Conservation (phyloP, 1,284 basidiomycete genomes). For the Leccinum olivaceoglutinosum region DNA sequence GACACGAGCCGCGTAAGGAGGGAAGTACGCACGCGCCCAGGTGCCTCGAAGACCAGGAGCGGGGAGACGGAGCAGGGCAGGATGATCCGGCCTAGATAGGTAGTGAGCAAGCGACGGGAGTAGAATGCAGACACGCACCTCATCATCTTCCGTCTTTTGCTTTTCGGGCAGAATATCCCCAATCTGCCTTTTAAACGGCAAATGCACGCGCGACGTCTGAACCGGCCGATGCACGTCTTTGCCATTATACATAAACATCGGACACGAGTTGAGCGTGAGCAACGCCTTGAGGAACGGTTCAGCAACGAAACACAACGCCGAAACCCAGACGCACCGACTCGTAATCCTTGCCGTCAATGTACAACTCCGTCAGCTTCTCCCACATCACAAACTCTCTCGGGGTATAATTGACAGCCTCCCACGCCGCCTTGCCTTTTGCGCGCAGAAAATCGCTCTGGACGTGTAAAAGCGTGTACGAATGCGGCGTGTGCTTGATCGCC, state of each 20-base stretch:
- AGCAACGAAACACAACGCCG: background rate
- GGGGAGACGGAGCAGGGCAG: conserved; percentile 87
- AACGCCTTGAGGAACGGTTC: conserved; percentile 53
- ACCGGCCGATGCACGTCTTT: conserved; percentile 90
- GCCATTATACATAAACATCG: conserved; percentile 99
- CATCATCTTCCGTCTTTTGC: conserved; percentile 78
- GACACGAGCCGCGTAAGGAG: conserved; percentile 87
- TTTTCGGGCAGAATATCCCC: conserved; percentile 75
- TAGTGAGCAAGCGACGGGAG: background rate
- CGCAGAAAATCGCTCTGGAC: conserved; percentile 90
- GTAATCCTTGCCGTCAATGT: conserved; percentile 86
- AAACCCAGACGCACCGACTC: conserved; percentile 51
- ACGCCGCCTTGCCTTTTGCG: conserved; percentile 80
- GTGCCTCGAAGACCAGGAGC: conserved; percentile 93
- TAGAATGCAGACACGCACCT: conserved; percentile 40
- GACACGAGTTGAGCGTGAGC: conserved; percentile 95
- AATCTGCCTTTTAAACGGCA: conserved; percentile 85
- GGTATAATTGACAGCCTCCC: conserved; percentile 97
- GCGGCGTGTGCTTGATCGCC: conserved; percentile 82
- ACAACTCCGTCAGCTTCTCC: conserved; percentile 95
- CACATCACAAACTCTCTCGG: conserved; percentile 98
- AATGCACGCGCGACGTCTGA: conserved; percentile 75
- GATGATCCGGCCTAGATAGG: conserved; percentile 62
- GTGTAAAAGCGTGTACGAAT: conserved; percentile 92
- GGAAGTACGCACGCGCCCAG: conserved; percentile 86